A percentile compares a stretch with the other conserved stretches of the same genome.
Evolutionary conservation across 148 eudicot genomes (phyloP).

Genomic region (Euryodendron excelsum): DNA sequence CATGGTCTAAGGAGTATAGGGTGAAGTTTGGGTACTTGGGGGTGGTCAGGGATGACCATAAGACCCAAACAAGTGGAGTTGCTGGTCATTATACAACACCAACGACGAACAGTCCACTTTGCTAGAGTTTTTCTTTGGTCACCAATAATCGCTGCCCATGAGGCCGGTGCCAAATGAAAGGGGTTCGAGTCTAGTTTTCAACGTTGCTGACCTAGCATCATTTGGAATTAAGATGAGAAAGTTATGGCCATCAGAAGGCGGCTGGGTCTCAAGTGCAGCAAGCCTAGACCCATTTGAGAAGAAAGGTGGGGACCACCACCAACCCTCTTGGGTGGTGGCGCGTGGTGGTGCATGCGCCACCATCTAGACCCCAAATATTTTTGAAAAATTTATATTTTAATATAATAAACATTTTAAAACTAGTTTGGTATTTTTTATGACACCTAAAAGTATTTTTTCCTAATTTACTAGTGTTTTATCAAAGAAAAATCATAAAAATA

Average conservation of each 20-base stretch:
- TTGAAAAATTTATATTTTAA: no score
- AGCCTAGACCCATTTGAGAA: neutral
- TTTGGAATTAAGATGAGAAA: no score
- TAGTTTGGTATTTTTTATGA: no score
- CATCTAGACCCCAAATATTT: no score
- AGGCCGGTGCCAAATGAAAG: neutral
- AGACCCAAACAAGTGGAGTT: neutral
- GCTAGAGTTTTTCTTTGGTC: neutral
- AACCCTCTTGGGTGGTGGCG: no score
- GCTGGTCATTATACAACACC: neutral
- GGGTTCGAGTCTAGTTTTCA: neutral
- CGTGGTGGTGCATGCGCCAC: neutral
- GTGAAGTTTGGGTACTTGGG: no score
- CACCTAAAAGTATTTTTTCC: no score
- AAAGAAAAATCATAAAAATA: no score
- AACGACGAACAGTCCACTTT: neutral
- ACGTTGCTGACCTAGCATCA: neutral
- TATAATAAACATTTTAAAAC: no score
- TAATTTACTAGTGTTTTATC: no score
- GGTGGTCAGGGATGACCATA: neutral
- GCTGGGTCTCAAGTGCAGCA: neutral
- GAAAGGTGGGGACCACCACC: neutral
- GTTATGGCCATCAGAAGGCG: neutral
- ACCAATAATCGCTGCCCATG: neutral
- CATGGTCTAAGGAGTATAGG: no score